phyloP scores from a whole-genome alignment of 176 grass and related monocot species.

The Hordeum vulgare region MorexV3_pseudomolecules_assembly NC_058523.1:548461235-548461734 shows the following conservation, averaged over 20 bases:
- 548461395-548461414: slow-evolving; percentile 12
- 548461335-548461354: slow-evolving; percentile 12
- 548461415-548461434: background rate
- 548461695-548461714: slow-evolving; percentile 11
- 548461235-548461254: background rate
- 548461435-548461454: slow-evolving; percentile 9
- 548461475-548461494: slow-evolving; percentile 16
- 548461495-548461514: background rate
- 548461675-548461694: background rate
- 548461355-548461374: background rate
- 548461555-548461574: slow-evolving; percentile 2
- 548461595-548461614: slow-evolving; percentile 25
- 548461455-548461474: slow-evolving; percentile 11
- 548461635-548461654: slow-evolving; percentile 18
- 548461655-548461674: slow-evolving; percentile 1
- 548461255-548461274: slow-evolving; percentile 1
- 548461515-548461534: slow-evolving; percentile 26
- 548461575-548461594: slow-evolving; percentile 27
- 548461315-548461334: background rate
- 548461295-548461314: slow-evolving; percentile 29
- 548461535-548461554: background rate
- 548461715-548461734: slow-evolving; percentile 15
- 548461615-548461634: slow-evolving; percentile 27
- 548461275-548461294: slow-evolving; percentile 7
- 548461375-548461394: background rate